Evolutionary conservation across 73 alveolate species (phyloP), one percentile per base, ranked within the genome.

Genomic region (Paramecium sonneborni): DNA sequence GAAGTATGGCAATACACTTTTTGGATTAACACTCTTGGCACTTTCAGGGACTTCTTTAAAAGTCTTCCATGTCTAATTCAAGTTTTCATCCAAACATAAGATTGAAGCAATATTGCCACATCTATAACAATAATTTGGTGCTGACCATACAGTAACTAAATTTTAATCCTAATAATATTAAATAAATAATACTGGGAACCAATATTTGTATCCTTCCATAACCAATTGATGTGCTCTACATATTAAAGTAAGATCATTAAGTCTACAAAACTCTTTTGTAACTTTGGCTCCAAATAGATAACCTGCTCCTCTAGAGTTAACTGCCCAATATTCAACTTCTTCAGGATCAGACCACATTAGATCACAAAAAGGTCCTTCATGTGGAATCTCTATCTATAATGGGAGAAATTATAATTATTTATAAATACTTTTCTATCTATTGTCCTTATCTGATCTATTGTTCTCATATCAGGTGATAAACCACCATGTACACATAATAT

Each of bases 401-500:
- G 26, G 68, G 68, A 52, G 68, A 52, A 52, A 30, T 72, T 72
- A 35, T 34, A 35, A 20, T 72, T n/a, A 30, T 28, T 72, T 18
- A 35, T 8, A 72, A 21, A 28, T 72, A 72, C 86, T n/a, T 76
- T 92, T 95, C 99, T 95, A 57, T 93, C 95, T 35, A 94, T 92
- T 21, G 88, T 84, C 92, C 98, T 94, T 20, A 96, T 93, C 93
- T 97, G 96, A 84, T 97, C 98, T 20, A 93, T 91, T 55, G 98
- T 96, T 35, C 93, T 94, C 57, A 97, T 93, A 34, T 94, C 97
- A 21, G 99, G 99, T 15, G 98, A 95, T 57, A 97, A 93, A 32
- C 99, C 99, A 10, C 99, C 99, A 88, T 97, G 99, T 14, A 97
- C 95, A 85, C 99, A 97, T 43, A 97, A 93, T 26, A 97, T 97